phyloP scores from a whole-genome alignment of 805 yeast species.

The Martiniozyma abietophila region DNA sequence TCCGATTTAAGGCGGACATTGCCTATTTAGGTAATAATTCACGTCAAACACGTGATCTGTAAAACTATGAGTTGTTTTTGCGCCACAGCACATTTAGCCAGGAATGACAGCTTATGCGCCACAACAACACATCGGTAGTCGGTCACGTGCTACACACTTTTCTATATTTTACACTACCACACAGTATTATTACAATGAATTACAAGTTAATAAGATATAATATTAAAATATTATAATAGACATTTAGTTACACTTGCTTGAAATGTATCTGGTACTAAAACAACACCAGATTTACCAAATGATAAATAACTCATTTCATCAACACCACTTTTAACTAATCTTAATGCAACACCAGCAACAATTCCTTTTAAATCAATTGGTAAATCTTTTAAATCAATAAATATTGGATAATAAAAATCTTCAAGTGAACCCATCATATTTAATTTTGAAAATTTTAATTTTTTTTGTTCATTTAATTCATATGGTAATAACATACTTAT shows the following conservation, averaged over 20 bases:
- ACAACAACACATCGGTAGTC: too few species aligned
- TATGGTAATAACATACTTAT: conserved; percentile 40
- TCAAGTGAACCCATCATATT: conserved; percentile 46
- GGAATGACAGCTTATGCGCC: too few species aligned
- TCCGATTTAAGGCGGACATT: too few species aligned
- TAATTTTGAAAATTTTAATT: conserved; percentile 32
- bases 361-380: conserved; percentile 59
- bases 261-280: conserved; percentile 46
- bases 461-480: conserved; percentile 26
- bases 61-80: too few species aligned
- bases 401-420: conserved; percentile 48
- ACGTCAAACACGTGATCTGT: too few species aligned
- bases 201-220: not conserved
- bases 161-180: too few species aligned
- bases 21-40: too few species aligned
- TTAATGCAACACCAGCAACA: conserved; percentile 54
- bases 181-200: too few species aligned
- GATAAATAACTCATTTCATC: conserved; percentile 51
- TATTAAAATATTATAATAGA: not conserved
- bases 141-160: too few species aligned
- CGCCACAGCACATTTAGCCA: too few species aligned
- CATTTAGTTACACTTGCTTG: conserved; percentile 9
- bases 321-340: conserved; percentile 27
- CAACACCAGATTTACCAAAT: conserved; percentile 50
- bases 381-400: conserved; percentile 41